A percentile compares a stretch with the other conserved stretches of the same genome.
phyloP scores from a whole-genome alignment of 768 basidiomycete genomes.

The Rossbeevera mucosa region DNA sequence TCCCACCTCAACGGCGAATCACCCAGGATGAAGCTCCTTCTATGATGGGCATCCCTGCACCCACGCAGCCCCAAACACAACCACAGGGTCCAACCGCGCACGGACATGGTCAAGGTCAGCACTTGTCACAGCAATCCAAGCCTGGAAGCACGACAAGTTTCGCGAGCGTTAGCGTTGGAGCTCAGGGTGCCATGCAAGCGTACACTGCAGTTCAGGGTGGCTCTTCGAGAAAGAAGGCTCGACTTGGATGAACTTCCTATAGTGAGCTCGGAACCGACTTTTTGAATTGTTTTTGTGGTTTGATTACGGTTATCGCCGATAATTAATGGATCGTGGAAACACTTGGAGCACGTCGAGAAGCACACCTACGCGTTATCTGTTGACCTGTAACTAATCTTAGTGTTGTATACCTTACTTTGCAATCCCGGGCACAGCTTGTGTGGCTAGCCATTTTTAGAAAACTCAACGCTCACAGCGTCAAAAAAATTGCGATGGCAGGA shows the following conservation, averaged over 20 bases:
- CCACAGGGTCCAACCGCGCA: slow-evolving; percentile 42
- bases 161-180: slow-evolving; percentile 57
- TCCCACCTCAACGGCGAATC: slow-evolving; percentile 84
- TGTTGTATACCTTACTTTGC: background rate
- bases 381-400: background rate
- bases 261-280: background rate
- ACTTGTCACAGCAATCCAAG: slow-evolving; percentile 38
- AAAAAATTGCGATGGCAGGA: slow-evolving; percentile 18
- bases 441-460: background rate
- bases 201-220: slow-evolving; percentile 32
- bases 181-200: slow-evolving; percentile 28
- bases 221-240: slow-evolving; percentile 55
- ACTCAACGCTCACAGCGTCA: slow-evolving; percentile 4
- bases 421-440: too few species aligned
- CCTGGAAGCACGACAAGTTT: slow-evolving; percentile 62
- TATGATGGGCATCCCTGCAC: slow-evolving; percentile 65
- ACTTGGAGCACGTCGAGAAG: background rate
- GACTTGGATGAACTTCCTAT: slow-evolving; percentile 38
- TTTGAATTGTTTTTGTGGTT: background rate
- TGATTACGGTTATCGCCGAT: background rate
- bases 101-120: slow-evolving; percentile 45
- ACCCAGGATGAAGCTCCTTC: slow-evolving; percentile 90
- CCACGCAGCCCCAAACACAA: slow-evolving; percentile 40
- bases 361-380: background rate
- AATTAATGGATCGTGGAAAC: background rate